These are phyloP conservation scores for Aspergillus jensenii DNA, from an alignment of 2,329 filamentous ascomycete genomes.

Conservation along the genomic window DNA sequence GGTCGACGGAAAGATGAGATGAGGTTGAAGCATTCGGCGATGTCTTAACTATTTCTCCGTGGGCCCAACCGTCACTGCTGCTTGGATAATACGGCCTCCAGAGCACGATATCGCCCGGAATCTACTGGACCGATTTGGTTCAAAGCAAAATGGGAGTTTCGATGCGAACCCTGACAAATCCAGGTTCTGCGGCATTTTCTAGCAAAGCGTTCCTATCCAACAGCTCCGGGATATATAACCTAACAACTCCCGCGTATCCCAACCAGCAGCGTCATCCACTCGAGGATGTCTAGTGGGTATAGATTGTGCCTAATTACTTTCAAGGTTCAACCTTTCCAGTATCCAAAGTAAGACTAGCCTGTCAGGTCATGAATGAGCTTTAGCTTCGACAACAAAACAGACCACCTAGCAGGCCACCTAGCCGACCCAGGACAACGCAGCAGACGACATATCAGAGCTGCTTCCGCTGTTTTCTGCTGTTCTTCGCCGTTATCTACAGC, in stretches of 20 bases:
- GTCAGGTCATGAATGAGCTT: not conserved
- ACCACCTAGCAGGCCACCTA: not conserved
- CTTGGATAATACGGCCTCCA: not conserved
- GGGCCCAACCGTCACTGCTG: constrained; percentile 12
- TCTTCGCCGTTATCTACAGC: not conserved
- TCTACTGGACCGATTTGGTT: not conserved
- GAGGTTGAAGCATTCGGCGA: constrained; percentile 12
- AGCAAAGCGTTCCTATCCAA: not conserved
- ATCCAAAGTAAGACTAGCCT: not conserved
- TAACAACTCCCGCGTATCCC: not conserved
- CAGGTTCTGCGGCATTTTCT: not conserved
- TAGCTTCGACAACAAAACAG: not conserved
- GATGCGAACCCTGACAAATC: not conserved
- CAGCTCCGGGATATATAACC: not conserved
- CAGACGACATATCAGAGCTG: constrained; percentile 1
- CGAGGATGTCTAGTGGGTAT: no score
- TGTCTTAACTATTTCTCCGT: constrained; percentile 15
- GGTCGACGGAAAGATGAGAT: not conserved
- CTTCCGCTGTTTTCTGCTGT: no score
- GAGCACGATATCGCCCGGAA: not conserved
- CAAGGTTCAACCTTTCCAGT: not conserved
- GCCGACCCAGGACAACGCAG: not conserved
- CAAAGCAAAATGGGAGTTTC: not conserved
- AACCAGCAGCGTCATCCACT: not conserved
- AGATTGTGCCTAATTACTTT: no score